Base-by-base conservation (phyloP, 495 filamentous ascomycete genomes). In the Cercophora newfieldiana region DNA sequence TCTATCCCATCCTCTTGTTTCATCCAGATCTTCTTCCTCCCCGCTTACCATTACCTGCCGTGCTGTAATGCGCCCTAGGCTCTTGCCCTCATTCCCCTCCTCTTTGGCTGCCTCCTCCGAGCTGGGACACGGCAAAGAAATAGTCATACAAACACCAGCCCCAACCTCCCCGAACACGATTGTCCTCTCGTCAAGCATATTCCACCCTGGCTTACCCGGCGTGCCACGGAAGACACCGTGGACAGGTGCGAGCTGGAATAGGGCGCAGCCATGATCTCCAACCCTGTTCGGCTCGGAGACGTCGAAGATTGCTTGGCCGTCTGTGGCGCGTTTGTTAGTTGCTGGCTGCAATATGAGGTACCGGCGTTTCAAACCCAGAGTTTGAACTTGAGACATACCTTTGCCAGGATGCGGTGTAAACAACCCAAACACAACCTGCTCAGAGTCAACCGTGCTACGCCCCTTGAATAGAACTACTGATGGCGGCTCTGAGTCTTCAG, bases 201-300 rank as follows among this genome's bases (percentile, higher is more conserved):
- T 59, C 71, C 73, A 73, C 6, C 69, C 73, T 5, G 68, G 57
- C 53, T 53, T 63, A 4, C 71, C 68, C 7, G 56, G 59, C 22
- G 64, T 56, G 3, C 71, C 73, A 14, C 66, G 61, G 26, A 72
- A 75, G 54, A 70, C 62, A 47, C 71, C 69, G 18, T 75, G 73
- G 2, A 66, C 62, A 0, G 69, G 69, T 48, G 62, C 60, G 7
- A 75, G 71, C 50, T 75, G 73, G 58, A 75, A 75, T 7, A 75
- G 44, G 25, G 56, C 31, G 29, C 65, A 69, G 33, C 28, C 54
- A 31, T 72, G 31, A 48, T 54, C 55, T 1, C 63, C 66, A 21
- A 44, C 49, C 24, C 50, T 24, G 26, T 57, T 22, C 14, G 69
- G 59, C n/a, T 48, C 19, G 16, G 55, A 26, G 19, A 54, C 61